A percentile compares a stretch with the other conserved stretches of the same genome.
Evolutionary conservation across 2,329 filamentous ascomycete species (phyloP).

Genomic region (Xylariaceae sp.): DNA sequence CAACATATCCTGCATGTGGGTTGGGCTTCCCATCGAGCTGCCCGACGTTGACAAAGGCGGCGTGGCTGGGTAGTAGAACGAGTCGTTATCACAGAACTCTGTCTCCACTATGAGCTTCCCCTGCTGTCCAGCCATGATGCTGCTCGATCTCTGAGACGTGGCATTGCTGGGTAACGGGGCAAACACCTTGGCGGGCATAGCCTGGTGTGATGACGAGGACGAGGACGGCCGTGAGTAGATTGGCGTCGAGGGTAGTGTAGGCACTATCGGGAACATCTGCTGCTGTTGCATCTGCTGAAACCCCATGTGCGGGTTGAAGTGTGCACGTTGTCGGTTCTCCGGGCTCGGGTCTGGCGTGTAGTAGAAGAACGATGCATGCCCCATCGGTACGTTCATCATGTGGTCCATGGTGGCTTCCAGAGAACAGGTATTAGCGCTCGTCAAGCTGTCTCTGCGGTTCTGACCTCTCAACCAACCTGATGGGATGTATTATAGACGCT

Average conservation of each 20-base stretch:
- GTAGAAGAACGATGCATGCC: conserved; percentile 77
- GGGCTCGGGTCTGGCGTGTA: conserved; percentile 72
- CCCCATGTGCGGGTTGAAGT: conserved; percentile 63
- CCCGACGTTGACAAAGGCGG: conserved; percentile 80
- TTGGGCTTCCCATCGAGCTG: conserved; percentile 82
- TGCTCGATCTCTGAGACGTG: conserved; percentile 74
- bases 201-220: conserved; percentile 58
- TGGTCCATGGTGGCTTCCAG: conserved; percentile 56
- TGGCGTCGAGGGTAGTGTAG: conserved; percentile 56
- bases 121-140: conserved; percentile 36
- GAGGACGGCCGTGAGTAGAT: conserved; percentile 62
- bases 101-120: conserved; percentile 64
- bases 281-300: conserved; percentile 48
- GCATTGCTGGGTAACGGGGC: conserved; percentile 56
- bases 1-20: conserved; percentile 63
- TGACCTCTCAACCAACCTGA: conserved; percentile 26
- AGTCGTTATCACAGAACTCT: conserved; percentile 58
- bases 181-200: conserved; percentile 46
- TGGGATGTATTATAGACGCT: conserved; percentile 25
- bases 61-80: conserved; percentile 74
- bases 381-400: conserved; percentile 55
- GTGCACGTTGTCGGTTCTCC: conserved; percentile 67
- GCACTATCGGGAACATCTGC: conserved; percentile 49
- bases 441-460: conserved; percentile 10
- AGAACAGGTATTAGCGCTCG: conserved; percentile 22